A percentile compares a stretch with the other conserved stretches of the same genome.
phyloP scores from a whole-genome alignment of 768 basidiomycete species.

The Tulasnella sp. region DNA sequence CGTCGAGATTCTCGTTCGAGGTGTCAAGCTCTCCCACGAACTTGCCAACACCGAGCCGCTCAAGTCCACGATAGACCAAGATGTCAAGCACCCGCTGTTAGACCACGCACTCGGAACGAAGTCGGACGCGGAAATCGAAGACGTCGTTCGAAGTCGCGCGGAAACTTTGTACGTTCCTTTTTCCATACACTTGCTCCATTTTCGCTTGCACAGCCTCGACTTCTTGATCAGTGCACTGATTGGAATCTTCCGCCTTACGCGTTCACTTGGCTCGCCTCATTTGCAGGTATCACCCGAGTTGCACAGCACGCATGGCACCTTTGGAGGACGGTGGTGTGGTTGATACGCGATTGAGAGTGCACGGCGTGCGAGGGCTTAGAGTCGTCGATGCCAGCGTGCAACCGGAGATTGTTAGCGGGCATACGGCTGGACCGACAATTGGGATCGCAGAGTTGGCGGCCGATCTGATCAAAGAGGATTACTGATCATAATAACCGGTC shows the following conservation, averaged over 20 bases:
- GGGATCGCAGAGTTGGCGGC: conserved; percentile 17
- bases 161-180: conserved; percentile 35
- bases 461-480: conserved; percentile 11
- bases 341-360: conserved; percentile 33
- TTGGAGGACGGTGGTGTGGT: conserved; percentile 31
- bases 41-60: not conserved
- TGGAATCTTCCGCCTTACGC: not conserved
- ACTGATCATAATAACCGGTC: too few relatives aligned
- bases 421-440: conserved; percentile 3
- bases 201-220: too few relatives aligned
- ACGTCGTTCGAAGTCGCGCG: conserved; percentile 25
- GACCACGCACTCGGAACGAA: conserved; percentile 29
- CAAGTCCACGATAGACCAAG: conserved; percentile 26
- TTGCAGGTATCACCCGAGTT: conserved; percentile 24
- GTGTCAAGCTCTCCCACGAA: not conserved
- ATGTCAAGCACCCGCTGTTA: conserved; percentile 29
- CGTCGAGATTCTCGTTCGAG: not conserved
- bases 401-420: conserved; percentile 27
- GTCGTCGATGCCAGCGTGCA: conserved; percentile 39
- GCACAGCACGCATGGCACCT: conserved; percentile 32
- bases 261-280: not conserved
- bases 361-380: conserved; percentile 33
- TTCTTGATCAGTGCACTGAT: too few relatives aligned
- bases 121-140: conserved; percentile 27
- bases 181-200: conserved; percentile 15